Evolutionary conservation across 2,329 filamentous ascomycete species (phyloP).

Genomic region (Gnomoniopsis smithogilvyi): DNA sequence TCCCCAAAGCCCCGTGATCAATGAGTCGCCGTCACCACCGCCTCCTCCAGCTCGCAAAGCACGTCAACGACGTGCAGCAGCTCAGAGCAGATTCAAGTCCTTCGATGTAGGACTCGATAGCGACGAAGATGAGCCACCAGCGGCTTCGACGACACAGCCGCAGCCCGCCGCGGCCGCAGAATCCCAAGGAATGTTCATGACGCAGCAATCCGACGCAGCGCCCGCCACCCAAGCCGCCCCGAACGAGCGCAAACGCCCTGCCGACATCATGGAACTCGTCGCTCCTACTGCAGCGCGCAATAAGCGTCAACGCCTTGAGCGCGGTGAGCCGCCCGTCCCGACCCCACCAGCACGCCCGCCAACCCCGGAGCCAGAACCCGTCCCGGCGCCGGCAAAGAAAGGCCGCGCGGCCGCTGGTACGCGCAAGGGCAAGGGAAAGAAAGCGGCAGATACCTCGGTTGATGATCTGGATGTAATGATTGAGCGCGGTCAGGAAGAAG

Average conservation of each 20-base stretch:
- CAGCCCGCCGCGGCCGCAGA: constrained; percentile 6
- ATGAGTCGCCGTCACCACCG: constrained; percentile 18
- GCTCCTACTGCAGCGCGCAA: constrained; percentile 73
- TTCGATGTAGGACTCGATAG: constrained; percentile 54
- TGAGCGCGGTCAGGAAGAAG: constrained; percentile 60
- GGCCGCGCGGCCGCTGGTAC: constrained; percentile 35
- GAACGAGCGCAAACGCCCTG: constrained; percentile 42
- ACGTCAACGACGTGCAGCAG: constrained; percentile 35
- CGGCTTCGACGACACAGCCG: neutral
- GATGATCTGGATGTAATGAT: constrained; percentile 63
- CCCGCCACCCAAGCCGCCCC: constrained; percentile 15
- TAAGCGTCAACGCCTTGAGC: constrained; percentile 72
- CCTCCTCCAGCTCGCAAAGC: constrained; percentile 22
- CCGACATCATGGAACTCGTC: constrained; percentile 65
- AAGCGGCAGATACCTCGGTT: constrained; percentile 29
- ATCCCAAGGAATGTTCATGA: constrained; percentile 53
- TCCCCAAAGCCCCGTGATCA: constrained; percentile 4
- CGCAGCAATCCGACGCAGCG: constrained; percentile 38
- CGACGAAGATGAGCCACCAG: constrained; percentile 33
- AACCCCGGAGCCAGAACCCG: constrained; percentile 19
- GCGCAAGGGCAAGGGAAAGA: constrained; percentile 26
- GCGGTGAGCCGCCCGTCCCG: constrained; percentile 45
- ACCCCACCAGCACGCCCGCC: constrained; percentile 27
- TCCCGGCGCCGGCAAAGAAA: constrained; percentile 19
- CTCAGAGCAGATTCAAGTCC: constrained; percentile 64